Evolutionary conservation across 2,329 filamentous ascomycete genomes (phyloP).

Genomic region (Colletotrichum brevisporum): DNA sequence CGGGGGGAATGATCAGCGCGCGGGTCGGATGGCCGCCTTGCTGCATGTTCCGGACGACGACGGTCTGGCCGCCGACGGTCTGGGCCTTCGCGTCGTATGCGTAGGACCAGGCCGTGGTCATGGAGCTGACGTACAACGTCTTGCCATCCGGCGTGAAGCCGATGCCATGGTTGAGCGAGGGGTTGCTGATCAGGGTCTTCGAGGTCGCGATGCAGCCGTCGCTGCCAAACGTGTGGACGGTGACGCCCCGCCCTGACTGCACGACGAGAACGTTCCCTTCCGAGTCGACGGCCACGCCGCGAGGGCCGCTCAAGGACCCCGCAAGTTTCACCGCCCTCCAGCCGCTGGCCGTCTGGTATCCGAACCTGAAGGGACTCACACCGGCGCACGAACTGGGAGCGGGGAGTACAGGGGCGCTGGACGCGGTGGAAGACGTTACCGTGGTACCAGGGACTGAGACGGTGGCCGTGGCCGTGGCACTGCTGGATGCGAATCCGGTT

Average conservation of each 20-base stretch:
- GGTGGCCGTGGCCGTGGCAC: slow-evolving; percentile 6
- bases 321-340: slow-evolving; percentile 58
- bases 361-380: slow-evolving; percentile 47
- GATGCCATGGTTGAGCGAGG: slow-evolving; percentile 56
- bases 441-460: slow-evolving; percentile 21
- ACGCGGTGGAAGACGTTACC: slow-evolving; percentile 10
- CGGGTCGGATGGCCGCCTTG: slow-evolving; percentile 56
- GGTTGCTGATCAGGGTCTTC: slow-evolving; percentile 52
- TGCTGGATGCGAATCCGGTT: slow-evolving; percentile 25
- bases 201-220: slow-evolving; percentile 57
- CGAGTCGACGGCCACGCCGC: slow-evolving; percentile 54
- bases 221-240: slow-evolving; percentile 56
- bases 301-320: slow-evolving; percentile 52
- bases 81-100: slow-evolving; percentile 65
- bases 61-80: slow-evolving; percentile 60
- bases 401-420: slow-evolving; percentile 45
- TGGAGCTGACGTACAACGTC: slow-evolving; percentile 56
- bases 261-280: slow-evolving; percentile 55
- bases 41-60: slow-evolving; percentile 56
- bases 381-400: slow-evolving; percentile 52
- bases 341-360: slow-evolving; percentile 51
- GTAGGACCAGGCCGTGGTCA: slow-evolving; percentile 67
- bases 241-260: slow-evolving; percentile 53
- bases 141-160: slow-evolving; percentile 55
- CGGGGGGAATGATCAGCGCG: slow-evolving; percentile 52